phyloP scores from a whole-genome alignment of 2,329 filamentous ascomycete species.

The Diaporthe sp. region DNA sequence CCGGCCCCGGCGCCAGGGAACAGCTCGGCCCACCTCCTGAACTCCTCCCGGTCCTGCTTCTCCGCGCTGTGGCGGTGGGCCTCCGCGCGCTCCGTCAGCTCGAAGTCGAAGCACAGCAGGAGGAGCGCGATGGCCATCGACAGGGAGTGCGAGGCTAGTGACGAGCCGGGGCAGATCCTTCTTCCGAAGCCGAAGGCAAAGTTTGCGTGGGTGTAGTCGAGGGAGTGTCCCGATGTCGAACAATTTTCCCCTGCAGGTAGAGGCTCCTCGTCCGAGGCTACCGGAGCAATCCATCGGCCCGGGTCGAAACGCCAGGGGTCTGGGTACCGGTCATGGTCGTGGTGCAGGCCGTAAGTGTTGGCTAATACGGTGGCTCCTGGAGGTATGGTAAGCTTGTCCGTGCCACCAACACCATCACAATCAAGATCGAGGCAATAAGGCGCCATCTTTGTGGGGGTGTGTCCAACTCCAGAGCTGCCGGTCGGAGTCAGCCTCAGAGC shows the following conservation, averaged over 20 bases:
- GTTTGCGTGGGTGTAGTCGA: conserved; percentile 36
- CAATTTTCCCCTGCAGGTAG: not conserved
- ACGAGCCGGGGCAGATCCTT: conserved; percentile 35
- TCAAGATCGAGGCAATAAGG: conserved; percentile 3
- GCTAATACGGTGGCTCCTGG: conserved; percentile 34
- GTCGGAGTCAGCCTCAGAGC: conserved; percentile 38
- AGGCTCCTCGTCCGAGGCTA: not conserved
- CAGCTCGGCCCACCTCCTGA: not conserved
- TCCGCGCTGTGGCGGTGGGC: not conserved
- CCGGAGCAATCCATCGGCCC: conserved; percentile 23
- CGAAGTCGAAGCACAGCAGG: conserved; percentile 37
- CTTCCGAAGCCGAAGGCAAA: conserved; percentile 39
- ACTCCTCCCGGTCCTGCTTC: conserved; percentile 30
- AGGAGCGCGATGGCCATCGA: conserved; percentile 37
- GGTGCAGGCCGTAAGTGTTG: conserved; percentile 39
- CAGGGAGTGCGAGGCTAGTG: conserved; percentile 35
- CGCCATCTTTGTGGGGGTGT: conserved; percentile 15
- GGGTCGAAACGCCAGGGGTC: conserved; percentile 39
- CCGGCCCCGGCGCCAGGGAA: not conserved
- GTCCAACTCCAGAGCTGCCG: conserved; percentile 39
- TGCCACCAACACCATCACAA: not conserved
- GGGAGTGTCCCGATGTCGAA: not conserved
- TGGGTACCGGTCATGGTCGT: conserved; percentile 21
- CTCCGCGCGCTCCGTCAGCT: conserved; percentile 12
- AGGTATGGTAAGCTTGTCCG: conserved; percentile 1